A percentile compares a stretch with the other conserved stretches of the same genome.
phyloP scores from a whole-genome alignment of 805 yeast genomes.

The Huiozyma sinensis region DNA sequence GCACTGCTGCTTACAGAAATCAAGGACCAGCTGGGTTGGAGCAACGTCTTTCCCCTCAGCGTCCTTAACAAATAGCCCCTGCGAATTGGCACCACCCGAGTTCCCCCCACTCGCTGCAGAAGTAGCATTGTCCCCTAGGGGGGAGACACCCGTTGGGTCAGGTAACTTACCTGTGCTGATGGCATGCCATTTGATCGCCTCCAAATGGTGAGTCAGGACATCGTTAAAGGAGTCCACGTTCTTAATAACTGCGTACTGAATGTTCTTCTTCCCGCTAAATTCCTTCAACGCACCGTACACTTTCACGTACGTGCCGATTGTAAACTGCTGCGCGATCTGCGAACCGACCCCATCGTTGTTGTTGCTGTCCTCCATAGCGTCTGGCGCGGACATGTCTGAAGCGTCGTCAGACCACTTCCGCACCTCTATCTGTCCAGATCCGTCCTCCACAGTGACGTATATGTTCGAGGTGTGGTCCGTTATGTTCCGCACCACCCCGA shows the following conservation, averaged over 20 bases:
- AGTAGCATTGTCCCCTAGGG: too few relatives aligned
- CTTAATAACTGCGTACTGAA: slow-evolving; percentile 53
- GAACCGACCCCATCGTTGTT: slow-evolving; percentile 15
- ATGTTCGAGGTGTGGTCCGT: slow-evolving; percentile 47
- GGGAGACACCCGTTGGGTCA: too few relatives aligned
- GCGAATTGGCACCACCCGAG: slow-evolving; percentile 5
- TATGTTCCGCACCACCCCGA: slow-evolving; percentile 62
- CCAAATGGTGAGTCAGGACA: slow-evolving; percentile 55
- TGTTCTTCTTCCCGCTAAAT: slow-evolving; percentile 50
- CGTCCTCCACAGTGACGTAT: slow-evolving; percentile 59
- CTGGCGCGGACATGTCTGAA: slow-evolving; percentile 21
- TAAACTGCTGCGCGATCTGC: slow-evolving; percentile 27
- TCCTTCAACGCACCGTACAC: slow-evolving; percentile 48
- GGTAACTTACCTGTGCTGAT: slow-evolving; percentile 40
- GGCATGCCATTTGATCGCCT: slow-evolving; percentile 49
- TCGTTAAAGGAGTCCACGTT: slow-evolving; percentile 55
- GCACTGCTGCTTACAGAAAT: slow-evolving; percentile 39
- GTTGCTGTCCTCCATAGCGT: slow-evolving; percentile 16
- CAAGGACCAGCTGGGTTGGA: slow-evolving; percentile 35
- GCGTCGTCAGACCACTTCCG: slow-evolving; percentile 52
- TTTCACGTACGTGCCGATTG: slow-evolving; percentile 48
- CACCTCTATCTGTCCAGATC: slow-evolving; percentile 58
- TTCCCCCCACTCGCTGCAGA: slow-evolving; percentile 11
- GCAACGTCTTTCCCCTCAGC: slow-evolving; percentile 20
- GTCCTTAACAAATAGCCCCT: slow-evolving; percentile 36